These are phyloP conservation scores for Helicostylum pulchrum DNA, from an alignment of 192 early-diverging fungal species.

Conservation along the genomic window DNA sequence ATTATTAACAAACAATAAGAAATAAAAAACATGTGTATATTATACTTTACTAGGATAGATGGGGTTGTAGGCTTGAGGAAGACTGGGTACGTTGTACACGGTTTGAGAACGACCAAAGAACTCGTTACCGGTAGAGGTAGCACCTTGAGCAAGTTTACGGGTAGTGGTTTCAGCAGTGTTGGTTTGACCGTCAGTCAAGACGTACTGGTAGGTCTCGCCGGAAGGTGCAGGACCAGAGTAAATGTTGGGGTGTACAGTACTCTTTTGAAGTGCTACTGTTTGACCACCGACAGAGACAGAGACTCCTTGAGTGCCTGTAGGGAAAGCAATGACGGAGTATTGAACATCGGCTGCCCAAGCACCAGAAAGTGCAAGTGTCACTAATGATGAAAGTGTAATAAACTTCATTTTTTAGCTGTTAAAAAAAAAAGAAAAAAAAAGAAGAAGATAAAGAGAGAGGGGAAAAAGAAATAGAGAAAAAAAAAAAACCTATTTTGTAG, in stretches of 20 bases:
- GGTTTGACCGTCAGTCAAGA: slow-evolving; percentile 14
- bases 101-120: slow-evolving; percentile 48
- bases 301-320: slow-evolving; percentile 18
- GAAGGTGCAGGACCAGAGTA: slow-evolving; percentile 27
- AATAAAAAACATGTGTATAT: neutral
- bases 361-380: slow-evolving; percentile 18
- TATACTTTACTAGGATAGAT: slow-evolving; percentile 41
- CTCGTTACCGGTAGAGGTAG: slow-evolving; percentile 39
- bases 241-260: slow-evolving; percentile 22
- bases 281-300: slow-evolving; percentile 34
- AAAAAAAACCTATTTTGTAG: neutral
- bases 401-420: slow-evolving; percentile 19
- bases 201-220: slow-evolving; percentile 32
- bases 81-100: slow-evolving; percentile 25
- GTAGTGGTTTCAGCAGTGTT: slow-evolving; percentile 22
- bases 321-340: slow-evolving; percentile 36
- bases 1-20: neutral
- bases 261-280: slow-evolving; percentile 14
- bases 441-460: neutral
- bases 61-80: slow-evolving; percentile 46
- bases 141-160: slow-evolving; percentile 25
- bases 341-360: slow-evolving; percentile 27
- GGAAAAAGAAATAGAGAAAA: neutral
- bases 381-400: slow-evolving; percentile 5
- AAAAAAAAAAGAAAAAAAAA: neutral